Percentiles rank a stretch among this genome's conserved stretches.
These are phyloP conservation scores for Glomus cerebriforme DNA, from an alignment of 192 early-diverging fungal genomes.

Conservation along the genomic window DNA sequence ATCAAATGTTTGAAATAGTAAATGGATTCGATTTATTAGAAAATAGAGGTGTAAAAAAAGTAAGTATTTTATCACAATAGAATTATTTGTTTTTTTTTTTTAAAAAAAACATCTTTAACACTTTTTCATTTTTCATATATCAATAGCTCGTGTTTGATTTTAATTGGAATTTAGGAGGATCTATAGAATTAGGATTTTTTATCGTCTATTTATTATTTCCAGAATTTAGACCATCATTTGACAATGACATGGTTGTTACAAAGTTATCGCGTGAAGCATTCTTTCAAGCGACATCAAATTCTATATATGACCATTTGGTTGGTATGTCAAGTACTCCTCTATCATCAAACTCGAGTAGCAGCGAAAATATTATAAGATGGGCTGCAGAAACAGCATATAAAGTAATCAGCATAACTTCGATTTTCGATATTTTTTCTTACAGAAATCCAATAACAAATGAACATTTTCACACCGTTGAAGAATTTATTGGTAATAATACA, in stretches of 20 bases:
- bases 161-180: background rate
- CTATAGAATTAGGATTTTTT: background rate
- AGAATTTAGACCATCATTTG: background rate
- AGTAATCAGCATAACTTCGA: background rate
- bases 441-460: background rate
- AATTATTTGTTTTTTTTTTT: background rate
- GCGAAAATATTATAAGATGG: background rate
- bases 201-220: background rate
- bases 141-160: background rate
- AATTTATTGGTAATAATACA: conserved; percentile 13
- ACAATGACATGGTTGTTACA: background rate
- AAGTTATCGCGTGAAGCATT: background rate
- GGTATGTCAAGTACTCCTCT: background rate
- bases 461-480: background rate
- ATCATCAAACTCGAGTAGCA: background rate
- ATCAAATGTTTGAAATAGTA: background rate
- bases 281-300: background rate
- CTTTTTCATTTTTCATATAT: background rate
- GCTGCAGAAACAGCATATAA: background rate
- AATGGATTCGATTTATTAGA: background rate
- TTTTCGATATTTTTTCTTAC: background rate
- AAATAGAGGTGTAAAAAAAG: background rate
- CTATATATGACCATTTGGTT: background rate
- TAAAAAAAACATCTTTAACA: no score
- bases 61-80: background rate